phyloP scores from a whole-genome alignment of 805 yeast genomes.

The Candida xiaguanensis region DNA sequence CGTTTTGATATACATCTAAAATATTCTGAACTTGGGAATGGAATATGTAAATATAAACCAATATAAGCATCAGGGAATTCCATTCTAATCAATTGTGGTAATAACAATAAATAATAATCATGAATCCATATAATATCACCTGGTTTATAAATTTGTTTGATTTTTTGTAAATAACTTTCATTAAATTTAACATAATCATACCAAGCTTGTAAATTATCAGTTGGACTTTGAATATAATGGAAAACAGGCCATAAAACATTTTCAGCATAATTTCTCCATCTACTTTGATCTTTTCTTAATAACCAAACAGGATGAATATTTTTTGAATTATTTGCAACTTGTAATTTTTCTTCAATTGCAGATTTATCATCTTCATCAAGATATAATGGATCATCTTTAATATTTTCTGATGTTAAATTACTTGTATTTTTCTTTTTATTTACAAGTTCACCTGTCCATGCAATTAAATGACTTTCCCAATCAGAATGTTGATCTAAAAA shows the following conservation, averaged over 20 bases:
- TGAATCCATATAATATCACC: conserved; percentile 94
- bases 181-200: conserved; percentile 86
- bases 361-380: conserved; percentile 53
- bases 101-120: conserved; percentile 76
- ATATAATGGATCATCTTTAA: conserved; percentile 55
- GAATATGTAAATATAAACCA: conserved; percentile 79
- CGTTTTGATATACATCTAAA: conserved; percentile 86
- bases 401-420: conserved; percentile 25
- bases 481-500: conserved; percentile 60
- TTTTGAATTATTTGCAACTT: conserved; percentile 43
- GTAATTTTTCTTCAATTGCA: conserved; percentile 45
- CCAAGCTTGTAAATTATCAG: conserved; percentile 75
- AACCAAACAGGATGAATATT: conserved; percentile 87
- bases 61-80: conserved; percentile 68
- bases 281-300: conserved; percentile 66
- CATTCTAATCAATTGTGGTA: conserved; percentile 83
- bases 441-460: conserved; percentile 91
- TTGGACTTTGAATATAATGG: conserved; percentile 82
- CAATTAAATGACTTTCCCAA: conserved; percentile 87
- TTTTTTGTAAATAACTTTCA: conserved; percentile 81
- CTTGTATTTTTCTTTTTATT: conserved; percentile 21
- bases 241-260: conserved; percentile 90
- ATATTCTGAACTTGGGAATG: conserved; percentile 95
- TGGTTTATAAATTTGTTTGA: conserved; percentile 67
- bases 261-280: conserved; percentile 92